Percentiles rank a stretch among this genome's conserved stretches.
Evolutionary conservation across 2,329 filamentous ascomycete species (phyloP).

Genomic region (Lasiodiplodia citricola): DNA sequence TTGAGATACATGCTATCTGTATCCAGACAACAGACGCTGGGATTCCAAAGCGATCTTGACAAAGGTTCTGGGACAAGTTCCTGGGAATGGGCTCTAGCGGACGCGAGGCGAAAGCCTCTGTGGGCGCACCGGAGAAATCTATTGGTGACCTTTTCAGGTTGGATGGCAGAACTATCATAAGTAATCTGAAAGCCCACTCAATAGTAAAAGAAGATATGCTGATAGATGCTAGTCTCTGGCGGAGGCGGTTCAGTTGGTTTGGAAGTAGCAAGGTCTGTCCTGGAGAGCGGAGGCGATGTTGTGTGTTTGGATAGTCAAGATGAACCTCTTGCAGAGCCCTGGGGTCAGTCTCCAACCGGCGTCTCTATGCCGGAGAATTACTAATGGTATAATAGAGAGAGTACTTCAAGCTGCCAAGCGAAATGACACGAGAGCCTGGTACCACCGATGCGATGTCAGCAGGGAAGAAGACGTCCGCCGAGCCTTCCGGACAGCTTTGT

Average conservation of each 20-base stretch:
- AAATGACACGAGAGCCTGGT: slow-evolving; percentile 30
- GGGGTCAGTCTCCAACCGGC: background rate
- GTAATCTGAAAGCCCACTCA: slow-evolving; percentile 20
- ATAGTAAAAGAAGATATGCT: background rate
- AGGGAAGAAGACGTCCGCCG: slow-evolving; percentile 27
- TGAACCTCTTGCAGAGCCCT: background rate
- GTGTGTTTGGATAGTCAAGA: background rate
- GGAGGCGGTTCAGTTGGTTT: slow-evolving; percentile 36
- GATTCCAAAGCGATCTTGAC: too few species aligned
- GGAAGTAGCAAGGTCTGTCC: slow-evolving; percentile 32
- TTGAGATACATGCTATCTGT: too few species aligned
- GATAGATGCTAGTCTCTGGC: slow-evolving; percentile 32
- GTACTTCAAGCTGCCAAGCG: slow-evolving; percentile 24
- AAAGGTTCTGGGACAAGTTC: too few species aligned
- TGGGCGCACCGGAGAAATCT: background rate
- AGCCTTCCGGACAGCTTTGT: slow-evolving; percentile 30
- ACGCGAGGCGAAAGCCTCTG: background rate
- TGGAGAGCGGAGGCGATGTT: slow-evolving; percentile 36
- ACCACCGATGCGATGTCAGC: slow-evolving; percentile 33
- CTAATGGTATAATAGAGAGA: slow-evolving; percentile 8
- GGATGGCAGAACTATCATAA: slow-evolving; percentile 34
- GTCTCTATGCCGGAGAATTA: background rate
- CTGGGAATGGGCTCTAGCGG: too few species aligned
- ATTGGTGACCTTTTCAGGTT: slow-evolving; percentile 33
- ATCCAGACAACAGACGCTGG: too few species aligned